A percentile compares a stretch with the other conserved stretches of the same genome.
These are phyloP conservation scores for Saccharomyces hybrid DNA, from an alignment of 1,139 yeast genomes.

Conservation along the genomic window DNA sequence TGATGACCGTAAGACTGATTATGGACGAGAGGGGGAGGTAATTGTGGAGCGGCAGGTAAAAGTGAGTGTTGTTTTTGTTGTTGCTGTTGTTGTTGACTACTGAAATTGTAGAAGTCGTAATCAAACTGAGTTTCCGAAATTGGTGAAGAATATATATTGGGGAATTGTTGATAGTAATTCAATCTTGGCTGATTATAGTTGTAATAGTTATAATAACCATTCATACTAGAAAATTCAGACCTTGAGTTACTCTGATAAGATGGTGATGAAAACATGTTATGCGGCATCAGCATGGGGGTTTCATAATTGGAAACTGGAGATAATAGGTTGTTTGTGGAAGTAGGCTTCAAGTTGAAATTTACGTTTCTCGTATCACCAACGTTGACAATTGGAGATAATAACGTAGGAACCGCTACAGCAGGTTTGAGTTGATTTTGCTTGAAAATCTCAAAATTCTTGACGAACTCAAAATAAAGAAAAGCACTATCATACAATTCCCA, in stretches of 20 bases:
- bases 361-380: background rate
- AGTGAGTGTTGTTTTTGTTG: slow-evolving; percentile 1
- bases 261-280: slow-evolving; percentile 23
- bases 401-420: slow-evolving; percentile 8
- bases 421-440: slow-evolving; percentile 7
- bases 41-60: background rate
- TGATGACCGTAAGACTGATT: background rate
- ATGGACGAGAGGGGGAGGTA: background rate
- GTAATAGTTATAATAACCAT: slow-evolving; percentile 1
- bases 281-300: slow-evolving; percentile 14
- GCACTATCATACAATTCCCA: slow-evolving; percentile 33
- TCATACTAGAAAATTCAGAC: slow-evolving; percentile 5
- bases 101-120: slow-evolving; percentile 16
- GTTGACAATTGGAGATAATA: slow-evolving; percentile 5
- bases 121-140: slow-evolving; percentile 9
- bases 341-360: slow-evolving; percentile 10
- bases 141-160: slow-evolving; percentile 2
- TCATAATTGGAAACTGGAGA: slow-evolving; percentile 16
- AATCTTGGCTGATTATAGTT: slow-evolving; percentile 1
- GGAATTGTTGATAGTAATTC: slow-evolving; percentile 1
- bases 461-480: slow-evolving; percentile 26
- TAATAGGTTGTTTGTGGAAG: slow-evolving; percentile 11
- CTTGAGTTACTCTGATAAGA: slow-evolving; percentile 7
- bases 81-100: slow-evolving; percentile 1
- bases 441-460: slow-evolving; percentile 20